Evolutionary conservation across 768 basidiomycete species (phyloP).

Genomic region (Termitomyces sp.): DNA sequence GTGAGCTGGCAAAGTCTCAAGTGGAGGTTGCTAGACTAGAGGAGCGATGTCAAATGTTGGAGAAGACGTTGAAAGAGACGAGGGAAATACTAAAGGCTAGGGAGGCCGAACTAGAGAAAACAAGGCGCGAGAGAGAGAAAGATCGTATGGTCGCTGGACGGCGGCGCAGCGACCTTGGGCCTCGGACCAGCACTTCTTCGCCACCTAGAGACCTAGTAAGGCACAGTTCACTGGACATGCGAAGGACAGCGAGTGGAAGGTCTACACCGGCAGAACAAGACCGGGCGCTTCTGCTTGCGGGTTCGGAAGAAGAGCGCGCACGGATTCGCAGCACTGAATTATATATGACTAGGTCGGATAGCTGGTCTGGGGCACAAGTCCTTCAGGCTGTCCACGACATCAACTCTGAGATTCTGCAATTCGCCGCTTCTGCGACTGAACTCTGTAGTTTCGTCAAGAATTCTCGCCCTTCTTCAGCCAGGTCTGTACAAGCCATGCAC

Average conservation of each 20-base stretch:
- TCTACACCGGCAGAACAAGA: conserved; percentile 15
- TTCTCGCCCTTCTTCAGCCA: conserved; percentile 30
- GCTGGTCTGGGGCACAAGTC: conserved; percentile 73
- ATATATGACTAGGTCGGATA: conserved; percentile 70
- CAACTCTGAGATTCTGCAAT: conserved; percentile 78
- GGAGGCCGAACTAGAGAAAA: conserved; percentile 54
- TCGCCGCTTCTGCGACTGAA: conserved; percentile 71
- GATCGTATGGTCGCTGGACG: conserved; percentile 27
- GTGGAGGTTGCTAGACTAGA: conserved; percentile 50
- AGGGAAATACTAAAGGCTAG: conserved; percentile 50
- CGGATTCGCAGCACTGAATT: conserved; percentile 53
- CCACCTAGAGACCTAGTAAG: conserved; percentile 12
- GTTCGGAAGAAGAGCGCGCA: conserved; percentile 48
- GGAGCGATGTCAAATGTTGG: conserved; percentile 58
- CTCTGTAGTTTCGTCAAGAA: conserved; percentile 47
- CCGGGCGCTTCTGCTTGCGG: conserved; percentile 8
- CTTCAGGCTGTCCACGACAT: conserved; percentile 76
- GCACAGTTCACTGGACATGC: conserved; percentile 27
- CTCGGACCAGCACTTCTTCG: conserved; percentile 14
- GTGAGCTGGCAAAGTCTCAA: conserved; percentile 49
- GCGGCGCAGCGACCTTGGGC: conserved; percentile 22
- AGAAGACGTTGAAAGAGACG: conserved; percentile 59
- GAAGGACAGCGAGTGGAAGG: conserved; percentile 19
- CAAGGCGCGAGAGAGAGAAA: conserved; percentile 34
- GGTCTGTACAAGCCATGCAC: conserved; percentile 46